Evolutionary conservation across 1,284 basidiomycete genomes (phyloP), one percentile per base, ranked within the genome.

Genomic region (Tylopilus sp.): DNA sequence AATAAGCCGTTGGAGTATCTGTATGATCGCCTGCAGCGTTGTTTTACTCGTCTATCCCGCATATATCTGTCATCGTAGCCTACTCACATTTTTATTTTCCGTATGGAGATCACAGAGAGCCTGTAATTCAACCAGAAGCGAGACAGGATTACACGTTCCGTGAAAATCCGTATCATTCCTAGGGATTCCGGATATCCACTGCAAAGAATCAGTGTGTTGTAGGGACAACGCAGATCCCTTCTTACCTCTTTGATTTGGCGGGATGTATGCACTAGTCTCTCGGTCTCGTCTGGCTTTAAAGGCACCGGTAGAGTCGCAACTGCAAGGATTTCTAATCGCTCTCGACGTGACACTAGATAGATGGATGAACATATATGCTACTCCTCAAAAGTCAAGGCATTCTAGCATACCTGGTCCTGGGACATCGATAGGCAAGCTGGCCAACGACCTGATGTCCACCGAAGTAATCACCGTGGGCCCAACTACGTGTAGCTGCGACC

Each of bases 401-500:
- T 27, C 23, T 27, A 27, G 19, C 70, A 61, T 64, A 74, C 78
- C 70, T 74, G 54, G 37, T 48, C 59, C 50, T 16, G 59, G 50
- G 55, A 57, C 33, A 33, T 68, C 63, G 16, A 53, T 21, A 10
- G 67, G 65, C 21, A 41, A 58, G 48, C 67, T 52, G 27, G 66
- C 68, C 31, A 78, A 53, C 25, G 55, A 31, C 37, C 27, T 69
- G n/a, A 80, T 63, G 12, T 76, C 77, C 29, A n/a, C 27, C 37
- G 69, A 72, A 27, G 68, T 71, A n/a, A 71, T 65, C 58, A n/a
- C 62, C 59, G 71, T 37, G 68, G 68, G 29, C 63, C 66, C 58
- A 27, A 68, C 62, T 39, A 62, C 39, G 39, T 80, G 82, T 58
- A 89, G 75, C 7, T 76, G 76, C n/a, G 81, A 80, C 88, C 88